A percentile compares a stretch with the other conserved stretches of the same genome.
phyloP scores from a whole-genome alignment of 164 flowering plant genomes.

The Cinnamomum micranthum region DNA sequence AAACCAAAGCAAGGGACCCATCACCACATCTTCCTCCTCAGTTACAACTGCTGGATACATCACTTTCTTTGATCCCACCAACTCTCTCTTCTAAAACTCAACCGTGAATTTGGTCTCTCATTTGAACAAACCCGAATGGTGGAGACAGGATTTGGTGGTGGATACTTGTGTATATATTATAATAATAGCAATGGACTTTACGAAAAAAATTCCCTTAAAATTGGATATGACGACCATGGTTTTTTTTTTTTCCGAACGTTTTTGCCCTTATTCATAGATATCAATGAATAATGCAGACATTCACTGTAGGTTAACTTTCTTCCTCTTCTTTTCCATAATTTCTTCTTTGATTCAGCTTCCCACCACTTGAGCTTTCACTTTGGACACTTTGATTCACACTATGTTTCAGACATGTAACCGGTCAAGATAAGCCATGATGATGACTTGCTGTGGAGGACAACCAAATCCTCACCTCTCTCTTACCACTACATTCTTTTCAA shows the following conservation, averaged over 20 bases:
- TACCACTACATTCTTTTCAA: background rate
- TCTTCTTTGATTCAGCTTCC: too few relatives aligned
- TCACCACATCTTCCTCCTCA: slow-evolving; percentile 2
- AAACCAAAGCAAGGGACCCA: slow-evolving; percentile 5
- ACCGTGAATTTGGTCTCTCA: background rate
- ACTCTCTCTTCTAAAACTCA: background rate
- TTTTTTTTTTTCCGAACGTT: background rate
- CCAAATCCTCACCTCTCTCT: background rate
- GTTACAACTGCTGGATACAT: background rate
- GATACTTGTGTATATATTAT: background rate
- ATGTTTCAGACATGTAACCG: too few relatives aligned
- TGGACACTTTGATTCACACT: too few relatives aligned
- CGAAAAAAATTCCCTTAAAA: too few relatives aligned
- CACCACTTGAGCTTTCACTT: too few relatives aligned
- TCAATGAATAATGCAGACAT: too few relatives aligned
- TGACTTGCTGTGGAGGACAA: background rate
- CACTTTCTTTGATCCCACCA: slow-evolving; percentile 5
- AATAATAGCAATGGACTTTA: too few relatives aligned
- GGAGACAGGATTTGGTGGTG: background rate
- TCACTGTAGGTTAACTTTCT: too few relatives aligned
- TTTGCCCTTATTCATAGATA: background rate
- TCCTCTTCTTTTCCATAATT: too few relatives aligned
- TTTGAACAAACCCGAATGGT: background rate
- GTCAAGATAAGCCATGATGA: too few relatives aligned
- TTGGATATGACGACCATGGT: too few relatives aligned